phyloP scores from a whole-genome alignment of 2,329 filamentous ascomycete species.

The Neofusicoccum umdonicola region DNA sequence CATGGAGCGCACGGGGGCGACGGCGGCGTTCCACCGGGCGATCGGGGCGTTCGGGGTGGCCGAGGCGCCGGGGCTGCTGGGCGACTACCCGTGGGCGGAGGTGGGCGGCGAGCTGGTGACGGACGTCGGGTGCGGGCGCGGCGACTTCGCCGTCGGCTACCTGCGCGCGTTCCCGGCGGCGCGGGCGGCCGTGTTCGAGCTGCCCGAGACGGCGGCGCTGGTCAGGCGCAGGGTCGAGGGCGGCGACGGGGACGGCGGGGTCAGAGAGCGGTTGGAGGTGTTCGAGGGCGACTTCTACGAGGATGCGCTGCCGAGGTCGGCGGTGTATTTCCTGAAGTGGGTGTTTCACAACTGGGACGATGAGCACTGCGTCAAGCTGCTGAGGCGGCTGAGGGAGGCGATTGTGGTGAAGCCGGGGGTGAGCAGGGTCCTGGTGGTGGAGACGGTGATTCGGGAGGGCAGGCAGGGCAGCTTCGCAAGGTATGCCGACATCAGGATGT shows the following conservation, averaged over 20 bases:
- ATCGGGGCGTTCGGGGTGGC: conserved; percentile 1
- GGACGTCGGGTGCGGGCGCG: background rate
- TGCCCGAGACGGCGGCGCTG: background rate
- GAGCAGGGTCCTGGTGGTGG: conserved; percentile 2
- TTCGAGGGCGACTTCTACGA: background rate
- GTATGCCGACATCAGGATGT: background rate
- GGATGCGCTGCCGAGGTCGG: background rate
- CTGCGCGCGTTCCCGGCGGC: background rate
- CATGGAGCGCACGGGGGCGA: background rate
- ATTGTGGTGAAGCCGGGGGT: background rate
- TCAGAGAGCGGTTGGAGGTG: background rate
- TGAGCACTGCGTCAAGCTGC: background rate
- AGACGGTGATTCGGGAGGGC: background rate
- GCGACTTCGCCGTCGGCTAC: background rate
- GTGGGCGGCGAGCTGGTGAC: background rate
- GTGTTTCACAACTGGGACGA: conserved; percentile 5
- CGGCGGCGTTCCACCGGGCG: background rate
- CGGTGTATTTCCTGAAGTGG: background rate
- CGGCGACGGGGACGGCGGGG: background rate
- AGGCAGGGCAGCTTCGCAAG: background rate
- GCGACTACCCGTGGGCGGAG: background rate
- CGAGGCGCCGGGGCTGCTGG: background rate
- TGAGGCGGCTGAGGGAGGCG: background rate
- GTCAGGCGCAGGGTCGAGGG: background rate
- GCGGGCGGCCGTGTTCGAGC: background rate